Evolutionary conservation across 371 early-diverging fungal species (phyloP).

Genomic region (Chytridiales sp.): DNA sequence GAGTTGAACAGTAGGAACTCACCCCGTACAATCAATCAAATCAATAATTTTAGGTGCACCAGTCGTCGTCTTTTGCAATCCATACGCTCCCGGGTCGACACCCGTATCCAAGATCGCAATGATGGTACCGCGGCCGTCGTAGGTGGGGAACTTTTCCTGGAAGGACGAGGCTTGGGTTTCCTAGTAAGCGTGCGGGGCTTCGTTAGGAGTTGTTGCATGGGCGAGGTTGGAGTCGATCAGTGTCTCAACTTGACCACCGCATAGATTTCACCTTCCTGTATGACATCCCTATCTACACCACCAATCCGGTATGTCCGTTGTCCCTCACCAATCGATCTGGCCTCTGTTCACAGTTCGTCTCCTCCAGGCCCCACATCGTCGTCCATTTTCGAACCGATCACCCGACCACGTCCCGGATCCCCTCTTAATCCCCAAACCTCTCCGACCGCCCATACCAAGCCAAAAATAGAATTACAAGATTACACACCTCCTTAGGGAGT

Average conservation of each 20-base stretch:
- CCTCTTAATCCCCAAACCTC: too few species aligned
- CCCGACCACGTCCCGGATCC: background rate
- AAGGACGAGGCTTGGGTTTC: conserved; percentile 86
- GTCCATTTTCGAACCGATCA: background rate
- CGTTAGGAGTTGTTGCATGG: too few species aligned
- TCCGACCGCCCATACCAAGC: too few species aligned
- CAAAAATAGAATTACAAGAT: too few species aligned
- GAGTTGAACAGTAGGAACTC: conserved; percentile 23
- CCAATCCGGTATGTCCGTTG: too few species aligned
- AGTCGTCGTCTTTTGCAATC: conserved; percentile 70
- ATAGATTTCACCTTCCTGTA: too few species aligned
- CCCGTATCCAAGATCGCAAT: conserved; percentile 78
- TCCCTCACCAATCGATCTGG: too few species aligned
- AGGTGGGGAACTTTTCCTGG: conserved; percentile 73
- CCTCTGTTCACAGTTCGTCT: conserved; percentile 1
- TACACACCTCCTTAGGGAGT: conserved; percentile 54
- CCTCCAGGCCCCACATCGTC: background rate
- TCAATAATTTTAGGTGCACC: conserved; percentile 88
- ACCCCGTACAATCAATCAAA: conserved; percentile 91
- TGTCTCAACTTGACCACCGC: too few species aligned
- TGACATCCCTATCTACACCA: too few species aligned
- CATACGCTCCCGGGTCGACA: conserved; percentile 89
- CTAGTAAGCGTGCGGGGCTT: conserved; percentile 34
- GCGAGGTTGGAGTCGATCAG: too few species aligned
- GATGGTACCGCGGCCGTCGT: conserved; percentile 85